phyloP scores from a whole-genome alignment of 352 stramenopile genomes.

The Globisporangium sylvaticum region DNA sequence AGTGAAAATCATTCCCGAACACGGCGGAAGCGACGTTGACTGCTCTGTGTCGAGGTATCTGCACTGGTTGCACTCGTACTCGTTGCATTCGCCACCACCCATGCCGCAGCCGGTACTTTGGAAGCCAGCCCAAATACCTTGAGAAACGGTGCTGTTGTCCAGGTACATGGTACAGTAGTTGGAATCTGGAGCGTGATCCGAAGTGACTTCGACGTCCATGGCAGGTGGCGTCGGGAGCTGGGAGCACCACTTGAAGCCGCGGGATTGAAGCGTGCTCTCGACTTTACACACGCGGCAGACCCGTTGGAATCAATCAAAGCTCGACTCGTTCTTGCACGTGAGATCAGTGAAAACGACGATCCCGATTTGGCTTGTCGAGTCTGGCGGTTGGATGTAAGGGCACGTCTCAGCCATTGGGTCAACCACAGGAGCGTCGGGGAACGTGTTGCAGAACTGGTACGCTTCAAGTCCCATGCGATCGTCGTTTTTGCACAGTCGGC shows the following conservation, averaged over 20 bases:
- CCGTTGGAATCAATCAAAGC: constrained; percentile 8
- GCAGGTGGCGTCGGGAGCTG: neutral
- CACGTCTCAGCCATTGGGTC: neutral
- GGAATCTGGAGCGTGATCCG: neutral
- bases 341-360: constrained; percentile 9
- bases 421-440: neutral
- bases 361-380: neutral
- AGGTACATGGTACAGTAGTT: constrained; percentile 7
- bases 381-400: neutral
- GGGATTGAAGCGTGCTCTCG: constrained; percentile 3
- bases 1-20: constrained; percentile 1
- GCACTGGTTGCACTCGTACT: neutral
- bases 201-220: neutral
- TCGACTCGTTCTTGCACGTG: neutral
- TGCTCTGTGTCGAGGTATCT: neutral
- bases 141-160: neutral
- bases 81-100: neutral
- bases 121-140: neutral
- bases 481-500: too few species aligned
- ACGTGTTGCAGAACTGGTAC: too few species aligned
- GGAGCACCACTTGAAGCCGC: neutral
- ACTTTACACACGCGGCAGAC: constrained; percentile 8
- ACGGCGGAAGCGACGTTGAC: neutral
- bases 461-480: too few species aligned
- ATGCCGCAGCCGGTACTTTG: neutral